Evolutionary conservation across 352 stramenopile genomes (phyloP), one percentile per base, ranked within the genome.

Genomic region (Pythium volutum): DNA sequence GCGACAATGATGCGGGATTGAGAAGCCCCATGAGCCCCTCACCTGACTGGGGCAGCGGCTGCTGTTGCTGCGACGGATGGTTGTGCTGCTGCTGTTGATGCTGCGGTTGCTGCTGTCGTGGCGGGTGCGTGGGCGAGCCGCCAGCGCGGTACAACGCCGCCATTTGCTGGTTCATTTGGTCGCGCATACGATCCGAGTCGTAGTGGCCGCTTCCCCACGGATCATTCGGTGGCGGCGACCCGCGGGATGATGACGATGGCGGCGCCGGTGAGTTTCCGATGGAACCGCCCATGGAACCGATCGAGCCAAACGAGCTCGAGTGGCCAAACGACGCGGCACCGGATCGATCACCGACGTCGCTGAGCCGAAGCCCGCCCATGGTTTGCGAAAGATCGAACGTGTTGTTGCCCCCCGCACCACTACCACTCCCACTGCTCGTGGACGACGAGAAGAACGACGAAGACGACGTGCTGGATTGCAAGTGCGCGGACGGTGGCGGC

Each of bases 111-210:
- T 68, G 69, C 25, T 73, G 39, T n/a, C 59, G 34, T 7, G 34
- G 33, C 33, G 51, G 42, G 14, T 66, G 38, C 51, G 55, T 18
- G 10, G 49, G 22, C 20, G 56, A 65, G 29, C 50, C 59, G 23
- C 59, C 59, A 15, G 47, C 50, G 12, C 64, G 81, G 60, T 90
- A 90, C 46, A 90, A 56, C 45, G 81, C 76, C 12, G 81, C 81
- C 79, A 91, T 91, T 54, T 89, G 79, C 55, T 81, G 77, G 68
- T 91, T 91, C 81, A 89, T 89, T 52, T 91, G 71, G 27, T 91
- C 81, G 20, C 79, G 74, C 12, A 91, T 41, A 41, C 59, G 50
- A 49, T 66, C 52, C 39, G 54, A 49, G 51, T 63, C 58, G 55
- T 62, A 51, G 23, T 36, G 61, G 36, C 55, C 55, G 25, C 43